Percentiles rank a stretch among this genome's conserved stretches.
phyloP scores from a whole-genome alignment of 306 rosid genomes.

The Ceratonia siliqua region DNA sequence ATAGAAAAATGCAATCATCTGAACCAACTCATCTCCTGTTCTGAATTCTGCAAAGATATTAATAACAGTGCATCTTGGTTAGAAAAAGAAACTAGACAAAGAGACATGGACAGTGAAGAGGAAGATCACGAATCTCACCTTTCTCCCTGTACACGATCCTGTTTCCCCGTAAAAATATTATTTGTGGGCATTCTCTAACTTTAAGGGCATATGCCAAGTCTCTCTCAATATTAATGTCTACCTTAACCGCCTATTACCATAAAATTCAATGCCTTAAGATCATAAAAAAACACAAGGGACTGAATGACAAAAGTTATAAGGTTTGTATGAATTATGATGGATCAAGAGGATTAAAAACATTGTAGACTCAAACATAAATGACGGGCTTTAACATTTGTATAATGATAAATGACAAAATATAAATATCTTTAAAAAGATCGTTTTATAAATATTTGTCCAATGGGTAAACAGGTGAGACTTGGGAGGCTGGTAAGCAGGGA shows the following conservation, averaged over 20 bases:
- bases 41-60: constrained; percentile 54
- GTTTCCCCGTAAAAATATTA: constrained; percentile 77
- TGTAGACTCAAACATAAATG: not conserved
- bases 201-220: constrained; percentile 92
- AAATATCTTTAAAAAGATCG: not conserved
- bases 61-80: not conserved
- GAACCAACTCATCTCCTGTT: constrained; percentile 76
- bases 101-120: constrained; percentile 18
- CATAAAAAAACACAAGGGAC: not conserved
- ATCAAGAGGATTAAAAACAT: not conserved
- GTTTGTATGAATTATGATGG: not conserved
- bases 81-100: constrained; percentile 3
- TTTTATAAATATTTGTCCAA: too few relatives aligned
- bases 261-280: constrained; percentile 25
- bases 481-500: not conserved
- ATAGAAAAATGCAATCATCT: constrained; percentile 90
- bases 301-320: not conserved
- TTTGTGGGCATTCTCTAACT: constrained; percentile 79
- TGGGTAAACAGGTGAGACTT: too few relatives aligned
- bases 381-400: not conserved
- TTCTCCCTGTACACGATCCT: constrained; percentile 80
- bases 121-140: constrained; percentile 58
- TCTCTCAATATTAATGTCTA: constrained; percentile 82
- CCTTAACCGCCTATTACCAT: constrained; percentile 66
- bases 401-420: constrained; percentile 14